Conservation (phyloP, 331 rosid species). For the Quercus phellos region DNA sequence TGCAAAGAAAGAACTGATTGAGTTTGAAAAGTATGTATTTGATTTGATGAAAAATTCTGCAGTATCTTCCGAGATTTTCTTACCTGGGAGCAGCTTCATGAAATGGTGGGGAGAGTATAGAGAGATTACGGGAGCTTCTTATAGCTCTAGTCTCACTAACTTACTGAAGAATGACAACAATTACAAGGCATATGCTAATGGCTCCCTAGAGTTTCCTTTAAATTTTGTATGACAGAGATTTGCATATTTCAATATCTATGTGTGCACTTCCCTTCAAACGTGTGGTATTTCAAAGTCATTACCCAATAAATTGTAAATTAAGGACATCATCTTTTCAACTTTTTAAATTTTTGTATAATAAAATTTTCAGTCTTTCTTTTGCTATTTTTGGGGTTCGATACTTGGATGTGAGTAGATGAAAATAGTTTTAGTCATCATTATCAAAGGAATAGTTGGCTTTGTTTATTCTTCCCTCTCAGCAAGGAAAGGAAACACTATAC, state of each 20-base stretch:
- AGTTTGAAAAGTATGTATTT: slow-evolving; percentile 43
- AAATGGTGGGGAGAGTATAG: slow-evolving; percentile 50
- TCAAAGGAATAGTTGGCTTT: too few species aligned
- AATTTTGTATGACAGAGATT: not conserved
- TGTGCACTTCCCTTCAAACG: not conserved
- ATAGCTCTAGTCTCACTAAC: slow-evolving; percentile 3
- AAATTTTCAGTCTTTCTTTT: too few species aligned
- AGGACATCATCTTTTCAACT: too few species aligned
- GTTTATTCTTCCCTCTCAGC: too few species aligned
- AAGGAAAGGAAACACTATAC: too few species aligned
- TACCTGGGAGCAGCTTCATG: slow-evolving; percentile 46
- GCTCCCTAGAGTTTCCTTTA: not conserved
- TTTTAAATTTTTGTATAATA: too few species aligned
- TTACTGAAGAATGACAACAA: not conserved
- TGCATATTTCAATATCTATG: not conserved
- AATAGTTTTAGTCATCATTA: too few species aligned
- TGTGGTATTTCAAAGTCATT: not conserved
- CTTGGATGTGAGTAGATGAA: too few species aligned
- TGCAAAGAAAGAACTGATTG: not conserved
- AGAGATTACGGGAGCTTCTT: not conserved
- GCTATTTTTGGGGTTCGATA: too few species aligned
- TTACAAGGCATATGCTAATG: not conserved
- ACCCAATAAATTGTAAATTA: not conserved
- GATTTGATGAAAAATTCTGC: slow-evolving; percentile 24
- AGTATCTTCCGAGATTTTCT: slow-evolving; percentile 59